Evolutionary conservation across 2,329 filamentous ascomycete genomes (phyloP), one percentile per base, ranked within the genome.

Genomic region (Drechslera avenae): DNA sequence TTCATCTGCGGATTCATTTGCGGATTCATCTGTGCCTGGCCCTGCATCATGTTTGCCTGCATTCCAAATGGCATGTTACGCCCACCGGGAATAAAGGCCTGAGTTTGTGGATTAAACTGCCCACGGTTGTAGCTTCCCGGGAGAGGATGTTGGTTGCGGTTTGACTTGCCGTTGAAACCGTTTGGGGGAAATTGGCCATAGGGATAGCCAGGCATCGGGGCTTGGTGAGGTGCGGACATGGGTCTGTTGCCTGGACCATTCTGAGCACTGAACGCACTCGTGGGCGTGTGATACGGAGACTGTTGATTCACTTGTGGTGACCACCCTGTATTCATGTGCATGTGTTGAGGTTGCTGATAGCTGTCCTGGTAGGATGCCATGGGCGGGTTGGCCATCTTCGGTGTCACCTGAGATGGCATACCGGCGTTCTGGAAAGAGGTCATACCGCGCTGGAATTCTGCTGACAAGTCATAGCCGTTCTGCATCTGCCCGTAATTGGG

Each of bases 21-120:
- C 3, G 26, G 26, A 47, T 66, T 70, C 64, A 69, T 69, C 30
- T 72, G 74, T 21, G 63, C 59, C 7, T 70, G 66, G 36, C 60
- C 60, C 28, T 59, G 63, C 21, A 55, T 51, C 62, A 69, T 69
- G 45, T 63, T 68, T 8, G 64, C 55, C 34, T 65, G 67, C 63
- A 69, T 69, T n/a, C 58, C 60, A 35, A 67, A 73, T 5, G 67
- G 63, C 51, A 62, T 62, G 33, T 66, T 66, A 21, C 54, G 83
- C 78, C 65, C 62, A 43, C 80, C 81, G 1, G 93, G 93, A 18
- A 96, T 84, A 73, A 97, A 97, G 0, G 92, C 89, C 67, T 96
- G 90, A 13, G 90, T 97, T 76, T 96, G 92, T 1, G 92, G 93
- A 68, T 97, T 97, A 77, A 97, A 97, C 10, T 88, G 85, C 63